phyloP scores from a whole-genome alignment of 1,284 basidiomycete species.

The Leccinum huronense region DNA sequence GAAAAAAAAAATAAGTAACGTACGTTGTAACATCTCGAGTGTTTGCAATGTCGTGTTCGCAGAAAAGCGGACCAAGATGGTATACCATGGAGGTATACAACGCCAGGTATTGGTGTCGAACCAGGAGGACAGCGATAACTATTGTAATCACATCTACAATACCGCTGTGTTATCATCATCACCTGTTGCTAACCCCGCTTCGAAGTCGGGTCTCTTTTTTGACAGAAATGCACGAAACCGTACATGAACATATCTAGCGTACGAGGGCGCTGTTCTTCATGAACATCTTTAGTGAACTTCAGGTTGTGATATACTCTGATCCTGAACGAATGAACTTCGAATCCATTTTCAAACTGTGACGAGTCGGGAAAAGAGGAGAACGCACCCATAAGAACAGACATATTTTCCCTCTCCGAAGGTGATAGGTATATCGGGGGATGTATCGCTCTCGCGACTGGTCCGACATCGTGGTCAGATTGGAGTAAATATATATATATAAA shows the following conservation, averaged over 20 bases:
- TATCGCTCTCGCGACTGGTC: constrained; percentile 76
- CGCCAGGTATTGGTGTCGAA: constrained; percentile 80
- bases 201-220: constrained; percentile 64
- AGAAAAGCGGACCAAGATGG: constrained; percentile 76
- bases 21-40: constrained; percentile 54
- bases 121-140: constrained; percentile 86
- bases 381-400: constrained; percentile 58
- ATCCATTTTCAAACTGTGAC: constrained; percentile 73
- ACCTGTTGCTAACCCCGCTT: constrained; percentile 89
- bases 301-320: constrained; percentile 45
- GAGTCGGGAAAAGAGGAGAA: constrained; percentile 96
- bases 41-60: constrained; percentile 73
- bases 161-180: constrained; percentile 2
- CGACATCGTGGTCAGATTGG: constrained; percentile 85
- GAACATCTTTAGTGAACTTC: constrained; percentile 17
- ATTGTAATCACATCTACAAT: constrained; percentile 15
- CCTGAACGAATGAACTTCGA: constrained; percentile 72
- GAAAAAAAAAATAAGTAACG: constrained; percentile 24
- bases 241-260: constrained; percentile 72
- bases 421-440: constrained; percentile 65
- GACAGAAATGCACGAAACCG: constrained; percentile 82
- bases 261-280: constrained; percentile 36
- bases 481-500: constrained; percentile 41
- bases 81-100: constrained; percentile 72
- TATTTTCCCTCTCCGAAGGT: constrained; percentile 73